Percentiles rank a stretch among this genome's conserved stretches.
These are phyloP conservation scores for Cucurbitaria berberidis DNA, from an alignment of 2,329 filamentous ascomycete species.

Conservation along the genomic window DNA sequence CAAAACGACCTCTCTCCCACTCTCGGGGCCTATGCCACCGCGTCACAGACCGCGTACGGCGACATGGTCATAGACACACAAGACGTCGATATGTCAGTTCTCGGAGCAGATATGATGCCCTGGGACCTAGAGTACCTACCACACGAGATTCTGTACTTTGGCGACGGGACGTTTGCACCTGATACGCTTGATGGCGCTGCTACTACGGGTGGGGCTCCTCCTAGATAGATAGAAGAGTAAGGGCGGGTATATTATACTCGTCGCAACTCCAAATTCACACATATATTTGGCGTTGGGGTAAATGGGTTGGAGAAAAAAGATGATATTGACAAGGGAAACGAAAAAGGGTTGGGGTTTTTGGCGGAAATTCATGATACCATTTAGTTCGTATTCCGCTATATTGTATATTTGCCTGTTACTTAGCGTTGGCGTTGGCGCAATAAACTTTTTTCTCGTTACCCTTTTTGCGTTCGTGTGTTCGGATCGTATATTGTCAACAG, in stretches of 20 bases:
- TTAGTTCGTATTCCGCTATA: not conserved
- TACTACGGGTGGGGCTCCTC: not conserved
- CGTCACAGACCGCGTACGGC: conserved; percentile 44
- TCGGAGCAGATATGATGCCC: conserved; percentile 73
- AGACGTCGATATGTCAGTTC: conserved; percentile 74
- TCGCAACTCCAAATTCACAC: no score
- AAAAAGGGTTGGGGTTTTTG: no score
- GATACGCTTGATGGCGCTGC: not conserved
- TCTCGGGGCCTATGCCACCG: conserved; percentile 31
- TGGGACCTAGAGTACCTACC: conserved; percentile 76
- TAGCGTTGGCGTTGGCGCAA: not conserved
- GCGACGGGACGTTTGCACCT: conserved; percentile 23
- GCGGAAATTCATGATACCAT: not conserved
- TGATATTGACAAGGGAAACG: no score
- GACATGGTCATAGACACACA: conserved; percentile 77
- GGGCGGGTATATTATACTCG: no score
- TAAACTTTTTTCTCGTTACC: no score
- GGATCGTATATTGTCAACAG: no score
- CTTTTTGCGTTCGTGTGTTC: no score
- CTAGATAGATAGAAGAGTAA: no score
- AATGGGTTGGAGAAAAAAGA: no score
- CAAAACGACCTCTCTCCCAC: conserved; percentile 34
- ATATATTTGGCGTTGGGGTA: not conserved
- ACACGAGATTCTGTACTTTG: conserved; percentile 63
- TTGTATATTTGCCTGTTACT: not conserved